Evolutionary conservation across 345 rosid genomes (phyloP).

Genomic region (Lepidium aucheri): DNA sequence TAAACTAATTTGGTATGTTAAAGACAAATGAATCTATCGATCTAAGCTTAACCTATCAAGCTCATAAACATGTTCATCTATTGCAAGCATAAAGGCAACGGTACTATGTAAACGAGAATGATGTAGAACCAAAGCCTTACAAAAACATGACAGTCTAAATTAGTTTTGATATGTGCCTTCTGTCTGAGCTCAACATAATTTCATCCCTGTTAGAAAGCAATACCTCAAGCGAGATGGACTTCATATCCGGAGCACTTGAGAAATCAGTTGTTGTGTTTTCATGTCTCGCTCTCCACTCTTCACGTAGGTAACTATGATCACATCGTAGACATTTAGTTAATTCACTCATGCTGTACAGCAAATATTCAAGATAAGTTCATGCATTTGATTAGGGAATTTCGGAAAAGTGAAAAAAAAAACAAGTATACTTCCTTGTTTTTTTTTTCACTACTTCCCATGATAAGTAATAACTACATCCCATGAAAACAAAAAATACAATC

Average conservation of each 20-base stretch:
- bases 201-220: slow-evolving; percentile 11
- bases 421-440: too few relatives aligned
- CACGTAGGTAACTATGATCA: slow-evolving; percentile 63
- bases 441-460: too few relatives aligned
- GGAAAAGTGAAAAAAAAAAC: too few relatives aligned
- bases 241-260: slow-evolving; percentile 45
- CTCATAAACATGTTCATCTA: background rate
- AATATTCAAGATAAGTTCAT: background rate
- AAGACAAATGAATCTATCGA: background rate
- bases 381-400: background rate
- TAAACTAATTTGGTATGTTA: background rate
- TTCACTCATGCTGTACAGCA: background rate
- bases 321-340: background rate
- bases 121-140: background rate
- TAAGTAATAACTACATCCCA: background rate
- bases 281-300: slow-evolving; percentile 90
- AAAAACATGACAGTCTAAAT: background rate
- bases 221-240: slow-evolving; percentile 81
- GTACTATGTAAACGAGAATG: background rate
- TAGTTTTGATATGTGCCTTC: background rate
- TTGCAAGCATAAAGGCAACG: background rate
- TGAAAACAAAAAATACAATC: background rate
- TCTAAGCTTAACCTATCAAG: background rate
- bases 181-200: background rate
- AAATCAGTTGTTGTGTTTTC: slow-evolving; percentile 36